Base-by-base conservation (phyloP, 768 basidiomycete genomes). In the Dentipellis sp. region DNA sequence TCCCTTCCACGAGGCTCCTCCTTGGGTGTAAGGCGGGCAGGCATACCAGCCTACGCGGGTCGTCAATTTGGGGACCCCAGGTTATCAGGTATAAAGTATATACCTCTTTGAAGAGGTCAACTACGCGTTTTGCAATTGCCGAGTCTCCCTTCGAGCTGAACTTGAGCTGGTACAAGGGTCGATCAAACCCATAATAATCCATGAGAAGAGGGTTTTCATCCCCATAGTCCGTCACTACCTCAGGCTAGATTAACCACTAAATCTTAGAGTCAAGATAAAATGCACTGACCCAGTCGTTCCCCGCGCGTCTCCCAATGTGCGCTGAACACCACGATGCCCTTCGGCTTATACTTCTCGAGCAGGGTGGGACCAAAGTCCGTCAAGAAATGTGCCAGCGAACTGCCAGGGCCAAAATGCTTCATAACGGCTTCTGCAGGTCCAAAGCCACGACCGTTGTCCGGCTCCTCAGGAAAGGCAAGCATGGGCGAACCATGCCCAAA, bases 311-410 rank as follows among this genome's bases (percentile, higher is more conserved):
- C 88, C 86, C 86, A 91, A 63, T 91, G 89, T 10, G 89, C 88
- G 59, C 84, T 87, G 71, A 90, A 88, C 1, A 90, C 86, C 4
- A 91, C 79, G 53, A 89, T 84, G n/a, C 78, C 88, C 64, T 81
- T 84, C 2, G 88, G 88, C 49, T 80, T 74, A 68, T 91, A 91
- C 67, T 88, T 90, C 55, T 78, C 64, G 42, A 88, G 62, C 29
- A 89, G 65, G 0, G 72, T 73, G 1, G 82, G 80, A 0, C 87
- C 87, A 68, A 90, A 88, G 56, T 83, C 76, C 46, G 69, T 72
- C 61, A 89, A 67, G 66, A 90, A 91, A 11, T 64, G 62, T 1
- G 78, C 79, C 16, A 87, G 70, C 1, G 78, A 75, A 0, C 84
- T 81, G 5, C 69, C 71, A 7, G 78, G 75, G 2, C 83, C 84